Base-by-base conservation (phyloP, 805 yeast species). In the Sugiyamaella qingdaonensis region DNA sequence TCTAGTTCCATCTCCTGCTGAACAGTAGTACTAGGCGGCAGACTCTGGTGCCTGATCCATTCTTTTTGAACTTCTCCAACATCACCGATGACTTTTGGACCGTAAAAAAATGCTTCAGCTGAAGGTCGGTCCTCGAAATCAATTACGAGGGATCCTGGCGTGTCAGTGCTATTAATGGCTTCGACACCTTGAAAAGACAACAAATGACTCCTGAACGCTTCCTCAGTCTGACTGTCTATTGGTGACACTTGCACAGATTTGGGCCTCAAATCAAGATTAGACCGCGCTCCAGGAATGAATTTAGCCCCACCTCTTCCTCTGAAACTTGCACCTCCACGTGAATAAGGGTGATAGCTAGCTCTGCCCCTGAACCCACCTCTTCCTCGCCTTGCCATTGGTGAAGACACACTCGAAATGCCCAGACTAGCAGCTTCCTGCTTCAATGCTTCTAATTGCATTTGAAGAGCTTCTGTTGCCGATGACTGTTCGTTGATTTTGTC, bases 181-280 rank as follows among this genome's bases (percentile, higher is more conserved):
- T 58, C 47, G 48, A 49, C 50, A 5, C 55, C 43, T 16, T 39
- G 19, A 14, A 8, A 39, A 19, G 65, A 53, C 19, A 64, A 61
- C 13, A 73, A 58, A 43, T 61, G 58, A 14, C 63, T 56, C 33
- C 67, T 56, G 21, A 73, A 58, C 10, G 64, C 59, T 53, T 71
- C 77, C 48, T 68, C 69, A 33, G 58, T 59, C 14, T 61, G 66
- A 13, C 57, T 55, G 1, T 64, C 42, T 1, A 73, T 58, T 4
- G 72, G 72, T 4, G 48, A 42, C 8, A 74, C 62, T n/a, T 58
- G 48, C 2, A 73, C 69, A 29, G 61, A 55, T 52, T 66, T 69
- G 7, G 77, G 73, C 11, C 77, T 64, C 33, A 70, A 58, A 55
- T 73, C 77, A 16, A 73, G 60, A 33, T 56, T 64, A 18, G 61